phyloP scores from a whole-genome alignment of 495 filamentous ascomycete species.

The Penicillium daleae region DNA sequence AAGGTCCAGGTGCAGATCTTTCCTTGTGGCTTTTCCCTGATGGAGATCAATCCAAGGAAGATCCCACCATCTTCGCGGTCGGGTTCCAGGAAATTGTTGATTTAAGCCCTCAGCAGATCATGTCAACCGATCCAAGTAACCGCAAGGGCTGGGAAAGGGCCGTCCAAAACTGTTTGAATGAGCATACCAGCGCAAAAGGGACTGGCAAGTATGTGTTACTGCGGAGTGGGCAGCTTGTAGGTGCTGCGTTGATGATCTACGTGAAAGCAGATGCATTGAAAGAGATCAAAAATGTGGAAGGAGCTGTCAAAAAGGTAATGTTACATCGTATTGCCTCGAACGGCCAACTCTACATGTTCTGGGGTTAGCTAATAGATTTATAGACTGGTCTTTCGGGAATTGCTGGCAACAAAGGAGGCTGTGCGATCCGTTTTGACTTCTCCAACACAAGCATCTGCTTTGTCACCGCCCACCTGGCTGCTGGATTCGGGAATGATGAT shows the following conservation, averaged over 20 bases:
- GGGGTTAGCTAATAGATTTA: slow-evolving; percentile 20
- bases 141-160: slow-evolving; percentile 85
- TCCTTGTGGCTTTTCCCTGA: slow-evolving; percentile 83
- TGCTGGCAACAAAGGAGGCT: slow-evolving; percentile 97
- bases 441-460: slow-evolving; percentile 94
- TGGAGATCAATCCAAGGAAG: slow-evolving; percentile 29
- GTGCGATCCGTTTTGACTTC: slow-evolving; percentile 94
- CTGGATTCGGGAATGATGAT: slow-evolving; percentile 96
- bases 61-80: slow-evolving; percentile 69
- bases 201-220: slow-evolving; percentile 84
- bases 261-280: slow-evolving; percentile 75
- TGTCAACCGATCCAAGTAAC: slow-evolving; percentile 91
- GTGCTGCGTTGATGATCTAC: slow-evolving; percentile 88
- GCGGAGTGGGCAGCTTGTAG: slow-evolving; percentile 91
- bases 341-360: neutral
- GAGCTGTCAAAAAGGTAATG: slow-evolving; percentile 82
- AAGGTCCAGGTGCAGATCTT: slow-evolving; percentile 77
- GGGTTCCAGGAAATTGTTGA: slow-evolving; percentile 98
- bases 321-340: too few species aligned
- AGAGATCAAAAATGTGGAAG: slow-evolving; percentile 94
- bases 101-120: slow-evolving; percentile 96
- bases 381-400: slow-evolving; percentile 94
- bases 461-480: slow-evolving; percentile 94
- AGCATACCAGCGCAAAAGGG: slow-evolving; percentile 59
- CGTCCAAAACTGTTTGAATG: slow-evolving; percentile 77